Evolutionary conservation across 805 yeast species (phyloP).

Genomic region (Schwanniomyces yamadae): DNA sequence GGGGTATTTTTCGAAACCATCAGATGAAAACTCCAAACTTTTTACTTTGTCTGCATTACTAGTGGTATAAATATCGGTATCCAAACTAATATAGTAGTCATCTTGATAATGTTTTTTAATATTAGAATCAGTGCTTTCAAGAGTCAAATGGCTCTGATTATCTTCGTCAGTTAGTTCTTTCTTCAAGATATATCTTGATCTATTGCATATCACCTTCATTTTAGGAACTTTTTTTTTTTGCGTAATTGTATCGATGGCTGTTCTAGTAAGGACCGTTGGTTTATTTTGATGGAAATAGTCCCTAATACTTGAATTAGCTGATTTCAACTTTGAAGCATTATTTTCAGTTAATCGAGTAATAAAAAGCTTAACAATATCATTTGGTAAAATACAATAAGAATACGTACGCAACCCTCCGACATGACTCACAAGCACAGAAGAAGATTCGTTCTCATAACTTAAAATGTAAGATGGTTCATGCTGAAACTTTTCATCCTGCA

Average conservation of each 20-base stretch:
- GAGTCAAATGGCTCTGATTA: constrained; percentile 1
- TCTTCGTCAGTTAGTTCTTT: constrained; percentile 18
- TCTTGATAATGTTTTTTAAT: constrained; percentile 23
- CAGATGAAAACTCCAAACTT: constrained; percentile 13
- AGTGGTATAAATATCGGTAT: constrained; percentile 34
- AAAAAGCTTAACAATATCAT: constrained; percentile 22
- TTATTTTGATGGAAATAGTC: constrained; percentile 16
- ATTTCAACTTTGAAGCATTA: constrained; percentile 7
- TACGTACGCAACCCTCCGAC: constrained; percentile 43
- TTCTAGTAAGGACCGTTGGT: constrained; percentile 23
- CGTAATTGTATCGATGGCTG: constrained; percentile 29
- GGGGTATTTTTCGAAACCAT: constrained; percentile 28
- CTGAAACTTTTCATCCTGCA: constrained; percentile 17
- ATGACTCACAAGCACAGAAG: constrained; percentile 33
- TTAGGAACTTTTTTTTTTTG: constrained; percentile 27
- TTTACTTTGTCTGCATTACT: constrained; percentile 13
- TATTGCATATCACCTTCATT: constrained; percentile 25
- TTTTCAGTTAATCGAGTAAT: constrained; percentile 4
- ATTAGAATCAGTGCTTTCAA: constrained; percentile 9
- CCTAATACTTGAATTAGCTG: constrained; percentile 12
- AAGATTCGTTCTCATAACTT: constrained; percentile 22
- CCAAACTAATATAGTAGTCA: constrained; percentile 33
- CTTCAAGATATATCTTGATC: constrained; percentile 31
- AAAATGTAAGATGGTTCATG: constrained; percentile 32
- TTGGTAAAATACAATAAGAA: constrained; percentile 39